Evolutionary conservation across 2,329 filamentous ascomycete species (phyloP), one percentile per base, ranked within the genome.

Genomic region (Aspergillus felis): DNA sequence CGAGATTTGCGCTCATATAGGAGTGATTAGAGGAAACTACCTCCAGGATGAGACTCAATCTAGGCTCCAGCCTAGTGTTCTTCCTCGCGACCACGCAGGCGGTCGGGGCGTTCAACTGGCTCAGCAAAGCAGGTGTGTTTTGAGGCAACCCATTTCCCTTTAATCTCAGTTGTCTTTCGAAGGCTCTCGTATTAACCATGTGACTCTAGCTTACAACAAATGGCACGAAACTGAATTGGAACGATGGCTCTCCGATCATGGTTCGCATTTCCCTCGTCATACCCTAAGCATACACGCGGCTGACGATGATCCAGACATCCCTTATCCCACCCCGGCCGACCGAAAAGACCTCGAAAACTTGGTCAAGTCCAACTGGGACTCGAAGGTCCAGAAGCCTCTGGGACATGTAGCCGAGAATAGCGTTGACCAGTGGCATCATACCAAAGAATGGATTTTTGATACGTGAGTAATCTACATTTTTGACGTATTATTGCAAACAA

Each of bases 181-280:
- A 28, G 17, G 42, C 20, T 41, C 29, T 53, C 14, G 56, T 57
- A 29, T 50, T 52, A 57, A 58, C 35, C 42, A 41, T 57, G 49
- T 56, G 20, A 52, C n/a, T 57, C 14, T 70, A 96, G 93, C 88
- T 17, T 97, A 97, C 82, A 97, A 97, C 79, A 97, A 94, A 75
- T 99, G 94, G 94, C 93, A 97, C 69, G 88, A 97, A 81, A 96
- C 91, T 24, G 94, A 99, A 82, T 86, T 99, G 29, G 93, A 99
- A 80, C 86, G 92, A 69, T 99, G 94, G 94, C 86, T 99, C 51
- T 90, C 90, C 29, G 94, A 99, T 73, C 84, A 97, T 78, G 86
- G 75, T 76, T 64, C 47, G 59, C 22, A 27, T 3, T 14, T 10
- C 29, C 35, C 1, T 51, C 25, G n/a, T 32, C 14, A 50, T 28